Evolutionary conservation across 2,329 filamentous ascomycete genomes (phyloP), one percentile per base, ranked within the genome.

Genomic region (Penicillium sp.): DNA sequence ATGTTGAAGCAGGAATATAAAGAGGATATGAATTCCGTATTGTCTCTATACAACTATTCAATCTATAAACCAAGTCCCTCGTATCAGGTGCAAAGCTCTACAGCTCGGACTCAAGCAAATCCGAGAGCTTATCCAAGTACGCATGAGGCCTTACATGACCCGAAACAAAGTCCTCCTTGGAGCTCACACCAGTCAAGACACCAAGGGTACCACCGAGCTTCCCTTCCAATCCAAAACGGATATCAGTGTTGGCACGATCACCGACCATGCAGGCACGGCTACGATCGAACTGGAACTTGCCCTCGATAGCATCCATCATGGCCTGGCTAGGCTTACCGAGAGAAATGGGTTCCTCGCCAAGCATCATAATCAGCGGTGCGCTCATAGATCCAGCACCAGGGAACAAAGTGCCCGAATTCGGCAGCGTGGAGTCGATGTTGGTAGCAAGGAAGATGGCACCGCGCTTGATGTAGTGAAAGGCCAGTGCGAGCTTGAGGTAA

Each of bases 251-350:
- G 54, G 95, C 74, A 24, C 93, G 79, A 68, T 98, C 93, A 6
- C 93, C 93, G 35, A 98, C 80, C 93, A 98, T 98, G 71, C 93
- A 97, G 1, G 93, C 87, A 58, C 82, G 82, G 50, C 77, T 80
- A 29, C 90, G 80, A 67, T 97, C 84, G 44, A 98, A 85, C 57
- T 86, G 78, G 69, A 97, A 96, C 70, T 95, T 95, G 48, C 91
- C 91, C 74, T 97, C 91, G 47, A 98, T 86, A 3, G 93, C 89
- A 68, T 97, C 91, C 91, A 98, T 95, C 93, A 98, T 98, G 3
- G 91, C 91, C 74, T 95, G 89, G 66, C 89, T 95, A 3, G 93
- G 93, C 73, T 98, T 98, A 0, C 93, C 93, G 32, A 97, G 73
- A 3, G 87, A 83, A 26, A 89, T 70, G 0, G 93, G 91, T 60